Evolutionary conservation across 2,329 filamentous ascomycete species (phyloP).

Genomic region (Metarhizium humberi): DNA sequence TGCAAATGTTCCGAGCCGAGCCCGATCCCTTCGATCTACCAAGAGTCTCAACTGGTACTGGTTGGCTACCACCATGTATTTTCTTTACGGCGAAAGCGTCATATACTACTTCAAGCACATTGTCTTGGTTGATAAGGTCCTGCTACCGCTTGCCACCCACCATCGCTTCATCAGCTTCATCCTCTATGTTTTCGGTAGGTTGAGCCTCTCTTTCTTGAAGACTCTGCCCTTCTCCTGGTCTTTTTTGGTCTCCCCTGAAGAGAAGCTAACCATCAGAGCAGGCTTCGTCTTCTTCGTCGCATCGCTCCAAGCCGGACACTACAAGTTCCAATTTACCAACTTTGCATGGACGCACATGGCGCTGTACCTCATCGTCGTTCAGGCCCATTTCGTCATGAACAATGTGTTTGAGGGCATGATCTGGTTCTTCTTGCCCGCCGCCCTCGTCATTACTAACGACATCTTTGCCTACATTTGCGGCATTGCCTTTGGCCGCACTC

Average conservation of each 20-base stretch:
- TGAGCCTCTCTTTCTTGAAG: background rate
- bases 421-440: conserved; percentile 96
- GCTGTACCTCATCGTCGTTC: conserved; percentile 91
- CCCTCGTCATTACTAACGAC: conserved; percentile 95
- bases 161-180: conserved; percentile 98
- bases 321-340: conserved; percentile 97
- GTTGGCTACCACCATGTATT: conserved; percentile 98
- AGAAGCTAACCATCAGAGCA: conserved; percentile 25
- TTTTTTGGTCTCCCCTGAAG: background rate
- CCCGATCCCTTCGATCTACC: conserved; percentile 83
- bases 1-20: conserved; percentile 84
- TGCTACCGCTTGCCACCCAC: conserved; percentile 89
- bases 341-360: conserved; percentile 99
- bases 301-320: conserved; percentile 89
- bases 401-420: conserved; percentile 99
- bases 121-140: conserved; percentile 83
- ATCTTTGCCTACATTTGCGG: conserved; percentile 98
- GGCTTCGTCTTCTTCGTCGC: conserved; percentile 98
- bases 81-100: conserved; percentile 94
- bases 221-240: background rate
- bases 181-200: conserved; percentile 89
- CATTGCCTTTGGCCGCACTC: conserved; percentile 91
- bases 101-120: conserved; percentile 99
- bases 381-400: conserved; percentile 99
- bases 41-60: conserved; percentile 99